Conservation (phyloP, 2,329 filamentous ascomycete genomes). For the Alternaria viburni region DNA sequence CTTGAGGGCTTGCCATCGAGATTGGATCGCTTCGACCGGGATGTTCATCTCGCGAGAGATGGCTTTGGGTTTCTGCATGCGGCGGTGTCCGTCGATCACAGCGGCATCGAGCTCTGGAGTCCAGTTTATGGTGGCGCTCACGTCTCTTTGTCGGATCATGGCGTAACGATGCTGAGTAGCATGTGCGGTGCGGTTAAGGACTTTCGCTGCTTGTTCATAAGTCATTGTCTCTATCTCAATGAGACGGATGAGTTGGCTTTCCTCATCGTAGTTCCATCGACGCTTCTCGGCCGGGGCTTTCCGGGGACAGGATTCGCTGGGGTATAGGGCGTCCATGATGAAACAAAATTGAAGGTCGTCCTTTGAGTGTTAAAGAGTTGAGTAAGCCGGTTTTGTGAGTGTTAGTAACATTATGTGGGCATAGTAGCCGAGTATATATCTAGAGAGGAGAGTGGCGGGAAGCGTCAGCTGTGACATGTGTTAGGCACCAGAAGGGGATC, state of each 20-base stretch:
- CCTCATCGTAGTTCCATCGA: slow-evolving; percentile 12
- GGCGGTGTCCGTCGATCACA: slow-evolving; percentile 11
- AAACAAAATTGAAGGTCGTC: background rate
- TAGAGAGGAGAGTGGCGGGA: background rate
- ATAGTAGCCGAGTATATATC: background rate
- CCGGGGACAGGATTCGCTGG: background rate
- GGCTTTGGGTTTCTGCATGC: background rate
- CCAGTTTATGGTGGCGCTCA: slow-evolving; percentile 3
- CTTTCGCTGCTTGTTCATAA: background rate
- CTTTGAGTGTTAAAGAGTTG: background rate
- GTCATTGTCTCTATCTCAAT: background rate
- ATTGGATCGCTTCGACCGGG: slow-evolving; percentile 2
- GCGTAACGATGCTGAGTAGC: background rate
- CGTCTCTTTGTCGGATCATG: background rate
- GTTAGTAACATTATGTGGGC: background rate
- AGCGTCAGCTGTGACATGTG: background rate
- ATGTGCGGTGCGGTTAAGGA: background rate
- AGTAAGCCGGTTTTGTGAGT: background rate
- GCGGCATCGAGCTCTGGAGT: slow-evolving; percentile 3
- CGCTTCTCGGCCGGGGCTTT: background rate
- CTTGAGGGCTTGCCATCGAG: slow-evolving; percentile 8
- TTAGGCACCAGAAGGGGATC: background rate
- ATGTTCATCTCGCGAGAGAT: slow-evolving; percentile 5
- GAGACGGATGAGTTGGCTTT: slow-evolving; percentile 1
- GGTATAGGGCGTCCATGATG: background rate